phyloP scores from a whole-genome alignment of 768 basidiomycete species.

The Lyophyllum atratum region DNA sequence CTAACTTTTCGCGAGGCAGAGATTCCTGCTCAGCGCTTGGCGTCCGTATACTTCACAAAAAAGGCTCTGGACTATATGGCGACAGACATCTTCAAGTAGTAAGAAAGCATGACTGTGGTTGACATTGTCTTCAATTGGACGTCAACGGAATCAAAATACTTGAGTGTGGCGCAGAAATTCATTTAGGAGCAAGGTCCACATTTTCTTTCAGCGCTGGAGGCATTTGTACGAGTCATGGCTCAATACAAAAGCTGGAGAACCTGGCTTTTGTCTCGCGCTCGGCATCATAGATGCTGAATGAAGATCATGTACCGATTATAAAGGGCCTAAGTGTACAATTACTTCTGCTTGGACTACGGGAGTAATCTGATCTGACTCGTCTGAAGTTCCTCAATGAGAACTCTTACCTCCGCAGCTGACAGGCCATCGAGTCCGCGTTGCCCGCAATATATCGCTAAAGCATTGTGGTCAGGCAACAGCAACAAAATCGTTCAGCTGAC shows the following conservation, averaged over 20 bases:
- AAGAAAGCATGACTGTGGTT: neutral
- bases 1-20: too few species aligned
- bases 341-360: neutral
- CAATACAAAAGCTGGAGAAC: too few species aligned
- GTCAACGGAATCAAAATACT: neutral
- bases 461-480: neutral
- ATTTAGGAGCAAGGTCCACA: neutral
- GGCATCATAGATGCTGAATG: too few species aligned
- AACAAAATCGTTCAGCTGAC: neutral
- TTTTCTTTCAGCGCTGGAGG: neutral
- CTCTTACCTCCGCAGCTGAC: neutral
- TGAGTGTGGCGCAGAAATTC: neutral
- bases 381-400: too few species aligned
- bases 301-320: too few species aligned
- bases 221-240: too few species aligned
- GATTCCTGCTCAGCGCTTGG: neutral
- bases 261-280: too few species aligned
- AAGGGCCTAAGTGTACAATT: too few species aligned
- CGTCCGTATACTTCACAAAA: neutral
- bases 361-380: neutral
- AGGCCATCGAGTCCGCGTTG: neutral
- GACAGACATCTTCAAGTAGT: too few species aligned
- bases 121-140: neutral
- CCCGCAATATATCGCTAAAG: neutral
- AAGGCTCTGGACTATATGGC: too few species aligned